A percentile compares a stretch with the other conserved stretches of the same genome.
Conservation (phyloP, 129 eudicot species). For the Heracleum sosnowskyi region DNA sequence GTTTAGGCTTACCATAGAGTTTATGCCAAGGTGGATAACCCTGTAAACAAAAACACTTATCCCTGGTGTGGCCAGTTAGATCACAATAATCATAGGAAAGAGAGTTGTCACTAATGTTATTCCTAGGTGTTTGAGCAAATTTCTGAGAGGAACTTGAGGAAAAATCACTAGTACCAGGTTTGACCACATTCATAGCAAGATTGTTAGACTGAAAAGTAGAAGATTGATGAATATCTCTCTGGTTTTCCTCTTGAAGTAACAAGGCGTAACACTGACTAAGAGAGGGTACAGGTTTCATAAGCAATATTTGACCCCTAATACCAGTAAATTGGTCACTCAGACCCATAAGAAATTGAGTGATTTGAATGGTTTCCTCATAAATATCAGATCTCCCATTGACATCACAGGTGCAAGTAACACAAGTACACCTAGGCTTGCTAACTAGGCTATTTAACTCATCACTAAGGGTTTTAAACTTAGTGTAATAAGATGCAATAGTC, state of each 20-base stretch:
- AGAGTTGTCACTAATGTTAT: accelerated
- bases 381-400: neutral
- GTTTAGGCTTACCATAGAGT: neutral
- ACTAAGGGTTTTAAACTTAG: neutral
- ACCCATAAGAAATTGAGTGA: neutral
- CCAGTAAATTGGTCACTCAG: neutral
- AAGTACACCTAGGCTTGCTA: neutral
- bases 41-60: neutral
- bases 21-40: too few relatives aligned
- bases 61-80: too few relatives aligned
- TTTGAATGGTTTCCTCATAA: too few relatives aligned
- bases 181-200: neutral
- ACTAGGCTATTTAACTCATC: neutral
- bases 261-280: neutral
- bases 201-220: accelerated
- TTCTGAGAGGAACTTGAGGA: too few relatives aligned
- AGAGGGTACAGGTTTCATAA: neutral
- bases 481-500: neutral
- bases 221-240: neutral
- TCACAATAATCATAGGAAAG: neutral
- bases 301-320: neutral
- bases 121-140: neutral
- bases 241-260: neutral
- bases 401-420: neutral
- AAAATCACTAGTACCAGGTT: accelerated